Evolutionary conservation across 164 flowering plant species (phyloP), one percentile per base, ranked within the genome.

Genomic region (Dillenia turbinata): DNA sequence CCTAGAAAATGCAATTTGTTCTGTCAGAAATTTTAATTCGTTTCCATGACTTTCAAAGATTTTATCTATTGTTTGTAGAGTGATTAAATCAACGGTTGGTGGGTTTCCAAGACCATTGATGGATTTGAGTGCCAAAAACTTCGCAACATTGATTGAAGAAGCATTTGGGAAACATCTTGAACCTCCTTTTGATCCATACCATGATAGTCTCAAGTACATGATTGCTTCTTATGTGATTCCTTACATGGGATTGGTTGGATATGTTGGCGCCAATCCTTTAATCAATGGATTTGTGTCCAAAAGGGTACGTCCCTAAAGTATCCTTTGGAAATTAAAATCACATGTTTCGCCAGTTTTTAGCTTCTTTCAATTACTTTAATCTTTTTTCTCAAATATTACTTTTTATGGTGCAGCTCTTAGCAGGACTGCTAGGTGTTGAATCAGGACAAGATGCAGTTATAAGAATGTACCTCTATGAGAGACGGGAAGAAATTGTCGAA

Each of bases 131-230:
- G 17, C 63, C 0, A 8, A 24, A 1, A 62, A 62, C 44, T 87
- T 87, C 24, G 86, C 85, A 8, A 69, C 40, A 0, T 0, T 78
- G 2, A 12, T 88, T 0, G 66, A 86, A 13, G 12, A 66, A 9
- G 90, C 92, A 15, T 53, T 88, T 44, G 89, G 82, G 5, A 15
- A 56, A 19, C 10, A 17, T 12, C 65, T 88, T 6, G 9, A 11
- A 1, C 97, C 97, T 8, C 90, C 87, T 5, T 88, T 90, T 44
- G 77, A 88, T 48, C 94, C 94, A 0, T 90, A 90, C 53, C 24
- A 56, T 2, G 68, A 80, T 62, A 65, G 76, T 50, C 26, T 87
- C 68, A 83, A 71, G 61, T 88, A 65, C 66, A 62, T 90, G 52
- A 9, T 90, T 15, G 87, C 78, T 10, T 66, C 71, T 22, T 87